Percentiles rank a stretch among this genome's conserved stretches.
These are phyloP conservation scores for Trametes cinnabarina DNA, from an alignment of 768 basidiomycete genomes.

Conservation along the genomic window DNA sequence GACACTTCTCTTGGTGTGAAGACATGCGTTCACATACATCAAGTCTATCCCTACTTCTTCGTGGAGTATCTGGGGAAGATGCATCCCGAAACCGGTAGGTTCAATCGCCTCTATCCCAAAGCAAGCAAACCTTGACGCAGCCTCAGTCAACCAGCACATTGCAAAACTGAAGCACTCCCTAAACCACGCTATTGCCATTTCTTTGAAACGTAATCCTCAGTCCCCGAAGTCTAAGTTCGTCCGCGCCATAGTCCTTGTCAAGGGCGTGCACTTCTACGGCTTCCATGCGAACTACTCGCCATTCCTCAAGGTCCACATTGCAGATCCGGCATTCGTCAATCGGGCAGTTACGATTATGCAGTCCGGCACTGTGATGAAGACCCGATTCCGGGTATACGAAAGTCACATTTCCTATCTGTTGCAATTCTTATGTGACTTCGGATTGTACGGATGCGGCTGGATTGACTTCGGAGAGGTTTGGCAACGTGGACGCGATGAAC, in stretches of 20 bases:
- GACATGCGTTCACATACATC: constrained; percentile 88
- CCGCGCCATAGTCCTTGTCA: constrained; percentile 79
- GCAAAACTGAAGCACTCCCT: constrained; percentile 67
- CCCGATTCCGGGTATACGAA: constrained; percentile 79
- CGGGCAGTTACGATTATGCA: constrained; percentile 75
- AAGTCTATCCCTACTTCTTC: constrained; percentile 92
- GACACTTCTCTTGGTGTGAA: constrained; percentile 72
- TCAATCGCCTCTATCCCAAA: neutral
- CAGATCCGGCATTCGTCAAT: constrained; percentile 65
- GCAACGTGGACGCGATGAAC: constrained; percentile 45
- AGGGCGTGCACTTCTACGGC: constrained; percentile 96
- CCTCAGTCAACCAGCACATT: constrained; percentile 71
- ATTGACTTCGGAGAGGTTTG: constrained; percentile 71
- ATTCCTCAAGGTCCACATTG: constrained; percentile 82
- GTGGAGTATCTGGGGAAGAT: constrained; percentile 76
- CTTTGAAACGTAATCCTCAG: constrained; percentile 69
- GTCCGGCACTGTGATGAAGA: constrained; percentile 79
- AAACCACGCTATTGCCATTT: constrained; percentile 83
- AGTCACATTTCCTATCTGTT: constrained; percentile 85
- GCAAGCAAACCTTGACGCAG: neutral
- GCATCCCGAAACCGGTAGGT: constrained; percentile 60
- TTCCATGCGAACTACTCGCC: constrained; percentile 83
- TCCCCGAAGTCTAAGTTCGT: constrained; percentile 58
- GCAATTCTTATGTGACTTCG: constrained; percentile 94
- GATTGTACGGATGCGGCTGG: constrained; percentile 92